Evolutionary conservation across 257 asterid genomes (phyloP).

Genomic region (Nemophila menziesii): DNA sequence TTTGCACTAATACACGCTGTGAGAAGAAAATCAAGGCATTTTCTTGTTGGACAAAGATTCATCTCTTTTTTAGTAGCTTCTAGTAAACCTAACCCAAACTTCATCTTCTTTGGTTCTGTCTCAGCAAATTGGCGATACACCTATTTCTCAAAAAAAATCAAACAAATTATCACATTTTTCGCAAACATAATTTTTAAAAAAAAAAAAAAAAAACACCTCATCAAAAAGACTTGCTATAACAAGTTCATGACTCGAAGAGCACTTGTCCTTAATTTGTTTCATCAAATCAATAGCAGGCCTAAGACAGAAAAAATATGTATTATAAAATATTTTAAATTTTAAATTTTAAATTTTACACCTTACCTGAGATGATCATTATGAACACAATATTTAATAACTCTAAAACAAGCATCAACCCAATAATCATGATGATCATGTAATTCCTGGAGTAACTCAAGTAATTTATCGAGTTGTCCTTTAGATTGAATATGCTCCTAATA

Average conservation of each 20-base stretch:
- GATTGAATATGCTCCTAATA: constrained; percentile 55
- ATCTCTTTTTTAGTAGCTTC: constrained; percentile 58
- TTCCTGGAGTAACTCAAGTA: constrained; percentile 64
- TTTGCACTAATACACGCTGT: constrained; percentile 55
- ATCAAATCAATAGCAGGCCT: constrained; percentile 55
- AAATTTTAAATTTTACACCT: constrained; percentile 38
- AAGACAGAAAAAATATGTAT: constrained; percentile 18
- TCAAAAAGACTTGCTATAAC: constrained; percentile 48
- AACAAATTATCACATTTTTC: too few relatives aligned
- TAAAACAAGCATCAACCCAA: constrained; percentile 63
- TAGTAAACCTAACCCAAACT: constrained; percentile 65
- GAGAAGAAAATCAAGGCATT: constrained; percentile 79
- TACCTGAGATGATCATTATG: constrained; percentile 42
- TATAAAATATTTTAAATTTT: too few relatives aligned
- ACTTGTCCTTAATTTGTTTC: constrained; percentile 47
- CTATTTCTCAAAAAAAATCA: too few relatives aligned
- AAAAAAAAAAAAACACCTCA: constrained; percentile 64
- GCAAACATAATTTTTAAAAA: too few relatives aligned
- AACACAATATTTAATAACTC: constrained; percentile 52
- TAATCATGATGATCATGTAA: constrained; percentile 35
- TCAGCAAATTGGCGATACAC: constrained; percentile 51
- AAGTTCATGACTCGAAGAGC: constrained; percentile 30
- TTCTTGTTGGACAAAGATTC: constrained; percentile 57
- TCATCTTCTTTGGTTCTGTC: constrained; percentile 48
- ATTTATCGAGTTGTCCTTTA: constrained; percentile 45